Evolutionary conservation across 2,329 filamentous ascomycete genomes (phyloP).

Genomic region (Ceratocystis colombiana): DNA sequence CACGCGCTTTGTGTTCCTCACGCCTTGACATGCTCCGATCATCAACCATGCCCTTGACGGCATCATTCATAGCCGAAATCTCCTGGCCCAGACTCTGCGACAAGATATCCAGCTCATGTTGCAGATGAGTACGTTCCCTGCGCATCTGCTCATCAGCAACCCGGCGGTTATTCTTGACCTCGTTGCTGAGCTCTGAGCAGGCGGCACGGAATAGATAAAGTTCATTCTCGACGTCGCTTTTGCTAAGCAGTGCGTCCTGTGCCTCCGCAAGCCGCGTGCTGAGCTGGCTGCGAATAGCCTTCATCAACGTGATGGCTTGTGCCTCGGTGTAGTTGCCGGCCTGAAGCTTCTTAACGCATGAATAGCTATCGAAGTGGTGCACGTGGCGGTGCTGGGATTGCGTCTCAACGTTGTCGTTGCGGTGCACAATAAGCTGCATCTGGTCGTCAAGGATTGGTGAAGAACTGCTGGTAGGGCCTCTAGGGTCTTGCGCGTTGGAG

Average conservation of each 20-base stretch:
- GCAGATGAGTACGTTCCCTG: conserved; percentile 71
- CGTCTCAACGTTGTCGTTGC: background rate
- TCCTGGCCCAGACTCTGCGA: conserved; percentile 79
- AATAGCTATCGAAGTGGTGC: conserved; percentile 94
- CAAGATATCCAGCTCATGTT: conserved; percentile 92
- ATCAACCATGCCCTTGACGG: conserved; percentile 91
- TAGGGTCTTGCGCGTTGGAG: background rate
- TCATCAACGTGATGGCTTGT: conserved; percentile 83
- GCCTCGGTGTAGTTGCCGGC: conserved; percentile 58
- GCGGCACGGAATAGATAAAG: conserved; percentile 89
- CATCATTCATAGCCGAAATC: conserved; percentile 69
- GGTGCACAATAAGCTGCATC: conserved; percentile 18
- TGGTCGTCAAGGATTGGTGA: background rate
- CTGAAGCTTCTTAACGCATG: conserved; percentile 69
- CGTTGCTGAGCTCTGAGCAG: conserved; percentile 80
- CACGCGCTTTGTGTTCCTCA: conserved; percentile 75
- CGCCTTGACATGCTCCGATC: conserved; percentile 87
- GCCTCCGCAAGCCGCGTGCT: conserved; percentile 72
- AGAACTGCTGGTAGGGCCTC: background rate
- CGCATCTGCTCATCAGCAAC: conserved; percentile 70
- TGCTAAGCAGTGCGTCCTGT: conserved; percentile 69
- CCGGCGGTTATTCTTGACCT: conserved; percentile 68
- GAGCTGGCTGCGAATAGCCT: conserved; percentile 69
- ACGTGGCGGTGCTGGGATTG: conserved; percentile 43
- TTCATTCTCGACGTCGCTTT: conserved; percentile 87